A percentile compares a stretch with the other conserved stretches of the same genome.
These are phyloP conservation scores for Quercus dentata DNA, from an alignment of 306 rosid genomes.

Conservation along the genomic window DNA sequence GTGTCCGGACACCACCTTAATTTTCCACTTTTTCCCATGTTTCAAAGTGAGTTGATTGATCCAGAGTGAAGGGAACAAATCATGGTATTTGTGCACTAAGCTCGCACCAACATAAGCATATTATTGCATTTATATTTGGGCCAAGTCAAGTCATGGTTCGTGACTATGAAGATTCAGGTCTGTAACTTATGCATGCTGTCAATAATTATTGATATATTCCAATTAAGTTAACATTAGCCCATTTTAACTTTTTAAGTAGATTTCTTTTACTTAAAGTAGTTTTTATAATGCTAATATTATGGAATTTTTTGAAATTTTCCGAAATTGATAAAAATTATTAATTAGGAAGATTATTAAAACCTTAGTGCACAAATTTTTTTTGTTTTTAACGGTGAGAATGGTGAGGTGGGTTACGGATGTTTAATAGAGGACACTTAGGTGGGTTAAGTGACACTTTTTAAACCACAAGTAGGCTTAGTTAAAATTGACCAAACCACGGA, in stretches of 20 bases:
- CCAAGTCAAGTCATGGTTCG: constrained; percentile 60
- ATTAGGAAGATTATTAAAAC: neutral
- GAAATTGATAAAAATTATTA: neutral
- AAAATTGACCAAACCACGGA: too few relatives aligned
- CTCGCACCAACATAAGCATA: constrained; percentile 91
- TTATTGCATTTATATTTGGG: constrained; percentile 61
- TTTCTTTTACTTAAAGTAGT: neutral
- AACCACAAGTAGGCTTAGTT: too few relatives aligned
- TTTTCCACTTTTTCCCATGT: too few relatives aligned
- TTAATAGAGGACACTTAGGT: too few relatives aligned
- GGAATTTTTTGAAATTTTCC: neutral
- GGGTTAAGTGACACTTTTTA: too few relatives aligned
- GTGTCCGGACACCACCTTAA: too few relatives aligned
- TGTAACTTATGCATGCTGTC: constrained; percentile 1
- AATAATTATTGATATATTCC: neutral
- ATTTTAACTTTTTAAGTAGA: neutral
- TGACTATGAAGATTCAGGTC: constrained; percentile 79
- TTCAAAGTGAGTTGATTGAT: too few relatives aligned
- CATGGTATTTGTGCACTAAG: constrained; percentile 69
- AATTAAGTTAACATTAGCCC: neutral
- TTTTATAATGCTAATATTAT: neutral
- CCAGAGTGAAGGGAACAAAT: too few relatives aligned
- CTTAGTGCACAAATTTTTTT: neutral
- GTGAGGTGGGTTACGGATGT: too few relatives aligned
- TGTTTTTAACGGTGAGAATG: too few relatives aligned